phyloP scores from a whole-genome alignment of 1,139 yeast species.

The Pneumocystis murina region DNA sequence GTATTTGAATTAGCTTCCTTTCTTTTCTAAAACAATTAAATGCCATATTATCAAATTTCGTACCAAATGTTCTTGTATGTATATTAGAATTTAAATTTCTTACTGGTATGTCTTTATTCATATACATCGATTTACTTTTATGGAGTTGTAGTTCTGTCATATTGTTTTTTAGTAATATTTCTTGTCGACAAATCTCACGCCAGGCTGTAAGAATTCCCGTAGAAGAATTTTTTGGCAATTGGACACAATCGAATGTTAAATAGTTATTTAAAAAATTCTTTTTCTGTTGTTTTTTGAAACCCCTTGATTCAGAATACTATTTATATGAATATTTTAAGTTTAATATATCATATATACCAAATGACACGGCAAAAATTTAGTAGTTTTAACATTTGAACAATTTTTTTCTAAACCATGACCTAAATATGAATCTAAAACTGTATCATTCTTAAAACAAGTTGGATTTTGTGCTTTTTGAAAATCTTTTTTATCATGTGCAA shows the following conservation, averaged over 20 bases:
- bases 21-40: not conserved
- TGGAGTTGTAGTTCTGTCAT: not conserved
- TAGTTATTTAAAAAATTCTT: not conserved
- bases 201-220: conserved; percentile 12
- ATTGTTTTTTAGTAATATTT: not conserved
- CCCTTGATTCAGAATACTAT: not conserved
- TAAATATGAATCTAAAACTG: not conserved
- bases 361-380: not conserved
- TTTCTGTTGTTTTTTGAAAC: not conserved
- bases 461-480: not conserved
- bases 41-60: not conserved
- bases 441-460: not conserved
- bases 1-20: not conserved
- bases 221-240: conserved; percentile 9
- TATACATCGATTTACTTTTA: not conserved
- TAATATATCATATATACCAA: not conserved
- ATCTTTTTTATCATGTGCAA: not conserved
- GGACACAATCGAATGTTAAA: conserved; percentile 1
- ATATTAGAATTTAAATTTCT: not conserved
- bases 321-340: not conserved
- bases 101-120: not conserved
- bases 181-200: conserved; percentile 8
- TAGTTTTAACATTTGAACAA: not conserved
- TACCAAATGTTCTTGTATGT: not conserved
- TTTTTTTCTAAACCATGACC: not conserved